A percentile compares a stretch with the other conserved stretches of the same genome.
phyloP scores from a whole-genome alignment of 1,284 basidiomycete species.

The Cryptococcus jaspeensis region DNA sequence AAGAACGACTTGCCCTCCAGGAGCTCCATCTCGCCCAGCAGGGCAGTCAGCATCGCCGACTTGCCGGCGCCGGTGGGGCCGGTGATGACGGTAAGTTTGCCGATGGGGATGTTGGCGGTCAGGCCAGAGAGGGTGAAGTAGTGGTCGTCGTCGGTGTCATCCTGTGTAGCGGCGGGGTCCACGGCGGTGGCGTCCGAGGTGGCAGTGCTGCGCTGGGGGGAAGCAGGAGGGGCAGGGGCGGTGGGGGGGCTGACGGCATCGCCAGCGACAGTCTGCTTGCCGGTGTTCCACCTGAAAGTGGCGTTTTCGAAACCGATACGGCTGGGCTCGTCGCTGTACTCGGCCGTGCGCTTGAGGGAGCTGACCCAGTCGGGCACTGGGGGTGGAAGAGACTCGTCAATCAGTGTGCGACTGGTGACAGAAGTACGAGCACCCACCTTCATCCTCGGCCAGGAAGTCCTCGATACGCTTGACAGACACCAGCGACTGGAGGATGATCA shows the following conservation, averaged over 20 bases:
- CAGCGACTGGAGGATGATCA: conserved; percentile 57
- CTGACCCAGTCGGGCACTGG: conserved; percentile 66
- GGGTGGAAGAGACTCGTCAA: not conserved
- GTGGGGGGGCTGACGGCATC: conserved; percentile 25
- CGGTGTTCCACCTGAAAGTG: conserved; percentile 67
- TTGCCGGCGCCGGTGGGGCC: conserved; percentile 81
- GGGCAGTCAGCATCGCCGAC: conserved; percentile 66
- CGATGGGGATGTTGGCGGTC: conserved; percentile 66
- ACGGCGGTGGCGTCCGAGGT: conserved; percentile 15
- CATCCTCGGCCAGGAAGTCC: conserved; percentile 76
- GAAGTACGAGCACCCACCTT: conserved; percentile 46
- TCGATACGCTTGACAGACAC: conserved; percentile 78
- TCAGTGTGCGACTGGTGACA: not conserved
- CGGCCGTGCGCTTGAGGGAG: conserved; percentile 56
- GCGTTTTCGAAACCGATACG: conserved; percentile 66
- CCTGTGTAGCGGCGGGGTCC: conserved; percentile 1
- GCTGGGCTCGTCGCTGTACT: conserved; percentile 28
- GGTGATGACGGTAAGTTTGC: conserved; percentile 64
- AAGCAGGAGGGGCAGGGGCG: conserved; percentile 6
- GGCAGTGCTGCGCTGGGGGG: conserved; percentile 14
- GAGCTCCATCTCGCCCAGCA: conserved; percentile 65
- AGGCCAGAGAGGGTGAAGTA: conserved; percentile 66
- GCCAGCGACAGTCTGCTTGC: conserved; percentile 32
- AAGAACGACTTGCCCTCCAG: conserved; percentile 61
- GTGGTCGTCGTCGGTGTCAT: conserved; percentile 9